Base-by-base conservation (phyloP, 2,329 filamentous ascomycete genomes). In the Aspergillus awamori region DNA sequence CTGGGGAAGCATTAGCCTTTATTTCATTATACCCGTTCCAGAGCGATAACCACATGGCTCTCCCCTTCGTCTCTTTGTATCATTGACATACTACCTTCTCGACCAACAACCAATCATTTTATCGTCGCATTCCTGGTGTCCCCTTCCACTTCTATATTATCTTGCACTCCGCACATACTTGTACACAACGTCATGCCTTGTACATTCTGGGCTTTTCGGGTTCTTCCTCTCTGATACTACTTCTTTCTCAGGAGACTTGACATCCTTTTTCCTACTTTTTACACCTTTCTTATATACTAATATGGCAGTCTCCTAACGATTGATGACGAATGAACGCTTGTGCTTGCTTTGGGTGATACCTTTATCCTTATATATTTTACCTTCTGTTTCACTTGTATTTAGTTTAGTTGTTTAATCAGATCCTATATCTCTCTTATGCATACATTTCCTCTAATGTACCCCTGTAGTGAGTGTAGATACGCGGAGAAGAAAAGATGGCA, bases 281-380 rank as follows among this genome's bases (percentile, higher is more conserved):
- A 20, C 60, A 53, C 49, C 24, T 52, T 10, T 15, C 43, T 52
- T n/a, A 20, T 45, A 36, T 24, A 20, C 22, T 17, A 26, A 30
- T 41, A 17, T 51, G 30, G 41, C 20, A 36, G 10, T 17, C 26
- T 52, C 38, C 10, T 17, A 28, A 51, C n/a, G 47, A 51, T 33
- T 51, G 24, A 51, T 51, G 47, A 51, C n/a, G 47, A 51, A 51
- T 51, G 47, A 51, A 33, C n/a, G 15, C n/a, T 17, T 36, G 33
- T 36, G 11, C 1, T 17, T 30, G 4, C 22, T 13, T 45, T 8
- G 47, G 17, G 47, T 51, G 47, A 51, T 51, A 51, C 33, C 26
- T 26, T 51, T 51, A 51, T 51, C 26, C 47, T 51, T 51, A 17
- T 30, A 13, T 33, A 10, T 8, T n/a, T 28, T 17, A 15, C 47